Evolutionary conservation across 768 basidiomycete species (phyloP).

Genomic region (Podaxis carcinomalis): DNA sequence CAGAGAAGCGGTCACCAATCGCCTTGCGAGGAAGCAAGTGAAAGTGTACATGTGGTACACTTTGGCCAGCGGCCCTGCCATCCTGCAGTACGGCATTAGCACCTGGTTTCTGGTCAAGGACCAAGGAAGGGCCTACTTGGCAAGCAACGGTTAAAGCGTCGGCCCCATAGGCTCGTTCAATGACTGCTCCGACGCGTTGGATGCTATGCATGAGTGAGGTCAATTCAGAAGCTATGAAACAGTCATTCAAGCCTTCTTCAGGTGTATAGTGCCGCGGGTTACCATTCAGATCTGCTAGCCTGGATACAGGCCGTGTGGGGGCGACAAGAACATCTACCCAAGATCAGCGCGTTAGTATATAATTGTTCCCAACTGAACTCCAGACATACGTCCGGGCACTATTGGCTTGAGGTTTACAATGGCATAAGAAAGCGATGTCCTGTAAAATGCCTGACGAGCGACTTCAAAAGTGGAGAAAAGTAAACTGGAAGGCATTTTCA

Average conservation of each 20-base stretch:
- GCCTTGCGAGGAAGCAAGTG: conserved; percentile 84
- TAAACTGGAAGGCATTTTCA: conserved; percentile 29
- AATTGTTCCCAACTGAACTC: neutral
- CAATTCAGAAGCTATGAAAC: conserved; percentile 53
- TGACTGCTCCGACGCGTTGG: conserved; percentile 69
- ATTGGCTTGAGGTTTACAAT: conserved; percentile 96
- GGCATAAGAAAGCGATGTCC: conserved; percentile 66
- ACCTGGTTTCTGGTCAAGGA: neutral
- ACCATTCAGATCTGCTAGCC: conserved; percentile 55
- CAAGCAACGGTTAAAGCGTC: conserved; percentile 85
- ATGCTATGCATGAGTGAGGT: conserved; percentile 77
- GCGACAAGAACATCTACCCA: conserved; percentile 58
- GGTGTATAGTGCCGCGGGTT: neutral
- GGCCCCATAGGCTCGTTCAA: conserved; percentile 80
- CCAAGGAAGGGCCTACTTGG: conserved; percentile 49
- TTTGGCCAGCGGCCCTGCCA: conserved; percentile 76
- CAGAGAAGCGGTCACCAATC: conserved; percentile 61
- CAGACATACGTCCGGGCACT: conserved; percentile 80
- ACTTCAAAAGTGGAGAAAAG: conserved; percentile 82
- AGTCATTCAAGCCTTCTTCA: neutral
- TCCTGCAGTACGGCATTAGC: conserved; percentile 46
- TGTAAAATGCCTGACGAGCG: conserved; percentile 70
- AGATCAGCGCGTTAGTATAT: neutral
- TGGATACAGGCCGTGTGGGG: conserved; percentile 50
- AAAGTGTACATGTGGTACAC: conserved; percentile 93